Evolutionary conservation across 164 flowering plant species (phyloP).

Genomic region (Annona cherimola): DNA sequence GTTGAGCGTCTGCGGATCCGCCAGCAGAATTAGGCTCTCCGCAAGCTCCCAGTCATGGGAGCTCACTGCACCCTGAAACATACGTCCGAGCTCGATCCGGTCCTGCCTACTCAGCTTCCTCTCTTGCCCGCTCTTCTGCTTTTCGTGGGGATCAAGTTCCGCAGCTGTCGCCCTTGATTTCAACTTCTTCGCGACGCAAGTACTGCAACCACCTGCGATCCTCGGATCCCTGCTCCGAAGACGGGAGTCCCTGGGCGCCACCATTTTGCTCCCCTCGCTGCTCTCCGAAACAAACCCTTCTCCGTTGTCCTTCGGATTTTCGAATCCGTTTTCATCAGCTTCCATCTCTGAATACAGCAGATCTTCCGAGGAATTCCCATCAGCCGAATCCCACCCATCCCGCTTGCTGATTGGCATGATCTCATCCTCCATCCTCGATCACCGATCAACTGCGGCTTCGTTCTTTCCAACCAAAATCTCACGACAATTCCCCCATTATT

Average conservation of each 20-base stretch:
- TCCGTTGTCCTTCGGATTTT: constrained; percentile 17
- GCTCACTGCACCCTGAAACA: constrained; percentile 83
- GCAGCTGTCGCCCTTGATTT: constrained; percentile 41
- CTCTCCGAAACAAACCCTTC: constrained; percentile 23
- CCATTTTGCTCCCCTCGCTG: constrained; percentile 56
- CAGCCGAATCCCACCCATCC: constrained; percentile 18
- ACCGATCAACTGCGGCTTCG: constrained; percentile 3
- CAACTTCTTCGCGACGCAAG: constrained; percentile 46
- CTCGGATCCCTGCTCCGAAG: constrained; percentile 34
- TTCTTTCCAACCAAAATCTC: constrained; percentile 7
- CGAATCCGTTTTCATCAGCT: constrained; percentile 28
- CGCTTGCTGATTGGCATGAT: constrained; percentile 9
- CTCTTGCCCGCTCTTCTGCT: constrained; percentile 41
- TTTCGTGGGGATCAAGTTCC: constrained; percentile 40
- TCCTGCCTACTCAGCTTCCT: constrained; percentile 71
- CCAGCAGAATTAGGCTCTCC: constrained; percentile 64
- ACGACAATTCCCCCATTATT: background rate
- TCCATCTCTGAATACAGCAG: constrained; percentile 42
- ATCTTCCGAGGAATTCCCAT: constrained; percentile 21
- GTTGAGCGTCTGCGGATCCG: constrained; percentile 81
- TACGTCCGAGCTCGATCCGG: constrained; percentile 70
- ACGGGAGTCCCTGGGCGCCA: constrained; percentile 61
- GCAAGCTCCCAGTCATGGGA: constrained; percentile 84
- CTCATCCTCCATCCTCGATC: constrained; percentile 30
- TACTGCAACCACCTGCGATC: constrained; percentile 29